phyloP scores from a whole-genome alignment of 257 asterid genomes.

The Cordia subcordata region DNA sequence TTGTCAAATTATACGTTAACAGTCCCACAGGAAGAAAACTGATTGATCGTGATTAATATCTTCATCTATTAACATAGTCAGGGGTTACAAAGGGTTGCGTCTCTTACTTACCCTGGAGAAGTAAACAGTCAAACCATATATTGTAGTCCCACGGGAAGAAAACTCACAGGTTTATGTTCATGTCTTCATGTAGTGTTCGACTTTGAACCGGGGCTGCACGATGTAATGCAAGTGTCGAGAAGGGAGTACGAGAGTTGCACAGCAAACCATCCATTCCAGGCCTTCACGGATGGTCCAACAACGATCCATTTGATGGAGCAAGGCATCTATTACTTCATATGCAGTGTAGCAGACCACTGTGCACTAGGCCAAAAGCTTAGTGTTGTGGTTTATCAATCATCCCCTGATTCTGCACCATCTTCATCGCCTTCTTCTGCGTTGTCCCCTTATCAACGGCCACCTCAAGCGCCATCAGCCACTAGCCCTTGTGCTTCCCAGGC shows the following conservation, averaged over 20 bases:
- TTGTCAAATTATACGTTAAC: too few relatives aligned
- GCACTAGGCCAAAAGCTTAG: slow-evolving; percentile 44
- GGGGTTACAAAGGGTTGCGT: too few relatives aligned
- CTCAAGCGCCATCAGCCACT: background rate
- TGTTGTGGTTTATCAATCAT: slow-evolving; percentile 26
- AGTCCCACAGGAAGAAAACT: too few relatives aligned
- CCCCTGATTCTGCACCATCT: slow-evolving; percentile 5
- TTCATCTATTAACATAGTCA: too few relatives aligned
- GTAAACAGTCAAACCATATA: too few relatives aligned
- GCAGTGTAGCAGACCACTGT: slow-evolving; percentile 56
- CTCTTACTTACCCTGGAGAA: too few relatives aligned
- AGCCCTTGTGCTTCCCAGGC: slow-evolving; percentile 3
- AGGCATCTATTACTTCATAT: slow-evolving; percentile 53
- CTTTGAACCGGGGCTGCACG: slow-evolving; percentile 46
- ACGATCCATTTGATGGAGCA: slow-evolving; percentile 22
- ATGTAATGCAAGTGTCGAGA: slow-evolving; percentile 51
- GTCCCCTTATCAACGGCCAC: too few relatives aligned
- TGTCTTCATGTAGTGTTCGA: slow-evolving; percentile 45
- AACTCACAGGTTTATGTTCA: too few relatives aligned
- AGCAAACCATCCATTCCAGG: slow-evolving; percentile 33
- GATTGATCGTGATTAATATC: too few relatives aligned
- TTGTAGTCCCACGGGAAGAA: too few relatives aligned
- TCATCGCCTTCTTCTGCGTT: background rate
- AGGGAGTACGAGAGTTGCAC: slow-evolving; percentile 48
- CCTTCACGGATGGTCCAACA: slow-evolving; percentile 44